Evolutionary conservation across 225 moss, liverwort and hornwort genomes (phyloP).

Genomic region (Pseudoscleropodium purum): DNA sequence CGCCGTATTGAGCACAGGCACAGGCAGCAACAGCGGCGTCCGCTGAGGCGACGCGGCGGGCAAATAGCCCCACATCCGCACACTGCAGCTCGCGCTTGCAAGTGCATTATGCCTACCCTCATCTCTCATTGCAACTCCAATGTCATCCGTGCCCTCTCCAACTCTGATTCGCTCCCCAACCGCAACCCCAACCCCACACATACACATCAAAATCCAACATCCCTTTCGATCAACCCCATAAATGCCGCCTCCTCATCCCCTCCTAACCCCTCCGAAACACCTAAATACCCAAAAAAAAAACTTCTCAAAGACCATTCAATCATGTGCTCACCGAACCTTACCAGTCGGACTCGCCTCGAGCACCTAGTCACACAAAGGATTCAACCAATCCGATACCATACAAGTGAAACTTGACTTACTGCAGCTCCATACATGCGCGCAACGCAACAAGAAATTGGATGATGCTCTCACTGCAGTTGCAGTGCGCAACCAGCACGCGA

Average conservation of each 20-base stretch:
- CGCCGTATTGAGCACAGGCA: slow-evolving; percentile 19
- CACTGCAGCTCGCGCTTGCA: background rate
- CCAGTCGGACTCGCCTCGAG: background rate
- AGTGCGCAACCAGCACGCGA: background rate
- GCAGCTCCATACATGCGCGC: background rate
- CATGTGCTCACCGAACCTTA: background rate
- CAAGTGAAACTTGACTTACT: background rate
- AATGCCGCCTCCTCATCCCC: background rate
- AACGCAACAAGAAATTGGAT: background rate
- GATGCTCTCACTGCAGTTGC: background rate
- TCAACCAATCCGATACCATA: background rate
- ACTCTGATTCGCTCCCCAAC: background rate
- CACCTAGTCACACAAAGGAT: background rate
- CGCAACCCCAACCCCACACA: background rate
- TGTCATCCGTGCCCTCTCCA: background rate
- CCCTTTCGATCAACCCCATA: background rate
- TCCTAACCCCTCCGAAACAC: background rate
- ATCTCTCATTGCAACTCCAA: slow-evolving; percentile 30
- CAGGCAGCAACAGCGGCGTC: slow-evolving; percentile 45
- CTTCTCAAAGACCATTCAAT: background rate
- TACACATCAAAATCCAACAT: background rate
- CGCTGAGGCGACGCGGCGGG: slow-evolving; percentile 55
- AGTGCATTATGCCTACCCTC: slow-evolving; percentile 2
- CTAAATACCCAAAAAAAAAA: background rate
- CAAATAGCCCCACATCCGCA: slow-evolving; percentile 84